Base-by-base conservation (phyloP, 345 rosid genomes). In the Salix dunnii region DNA sequence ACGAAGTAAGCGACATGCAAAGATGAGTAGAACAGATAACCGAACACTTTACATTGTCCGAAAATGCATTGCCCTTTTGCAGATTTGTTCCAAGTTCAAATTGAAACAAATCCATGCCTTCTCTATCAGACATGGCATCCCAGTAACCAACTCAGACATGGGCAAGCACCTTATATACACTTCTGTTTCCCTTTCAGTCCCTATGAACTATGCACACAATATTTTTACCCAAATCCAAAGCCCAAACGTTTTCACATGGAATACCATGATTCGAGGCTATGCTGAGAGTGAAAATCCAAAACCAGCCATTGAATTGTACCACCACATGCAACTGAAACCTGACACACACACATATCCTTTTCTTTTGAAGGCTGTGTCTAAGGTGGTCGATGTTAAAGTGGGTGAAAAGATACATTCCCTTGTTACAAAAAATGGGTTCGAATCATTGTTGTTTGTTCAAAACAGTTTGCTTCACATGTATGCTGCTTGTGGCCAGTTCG, bases 281-380 rank as follows among this genome's bases (percentile, higher is more conserved):
- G 89, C 92, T 0, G 97, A 92, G 88, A 78, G 83, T 28, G 84
- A 81, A 28, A 82, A 78, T 72, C 90, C 94, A 5, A 65, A 31
- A 60, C 87, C 90, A 1, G 97, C 92, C 68, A 74, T 86, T 62
- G 79, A 85, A 46, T 84, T 94, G 68, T 89, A 87, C 74, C 76
- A 74, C 53, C 80, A 67, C 46, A 86, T 94, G 96, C 77, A 71
- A 40, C 79, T 58, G 36, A 84, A 81, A 68, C 93, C 98, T 3
- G 97, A 94, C 72, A 90, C 92, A 8, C 91, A 94, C 72, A 94
- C 98, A 1, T 94, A 86, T 73, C 98, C 98, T 72, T 94, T 91
- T 76, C 86, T 92, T 80, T 82, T 94, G 7, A 94, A 94, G 71
- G 92, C 94, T 7, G 81, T 90, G 51, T 80, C 95, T 55, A 92